These are phyloP conservation scores for Penicillium sp. DNA, from an alignment of 2,329 filamentous ascomycete species.

Conservation along the genomic window DNA sequence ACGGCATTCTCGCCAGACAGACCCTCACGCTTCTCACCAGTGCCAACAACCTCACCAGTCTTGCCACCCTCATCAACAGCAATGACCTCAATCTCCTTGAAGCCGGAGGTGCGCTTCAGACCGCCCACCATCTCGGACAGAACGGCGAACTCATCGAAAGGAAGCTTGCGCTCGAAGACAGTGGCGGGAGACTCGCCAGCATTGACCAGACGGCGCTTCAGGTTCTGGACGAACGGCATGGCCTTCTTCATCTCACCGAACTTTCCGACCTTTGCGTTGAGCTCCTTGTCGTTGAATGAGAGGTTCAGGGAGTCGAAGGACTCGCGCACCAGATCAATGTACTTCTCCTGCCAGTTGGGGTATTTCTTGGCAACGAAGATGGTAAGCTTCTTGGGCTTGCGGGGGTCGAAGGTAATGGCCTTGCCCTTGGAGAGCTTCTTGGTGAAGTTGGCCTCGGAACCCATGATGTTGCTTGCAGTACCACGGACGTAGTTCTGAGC, in stretches of 20 bases:
- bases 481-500: constrained; percentile 77
- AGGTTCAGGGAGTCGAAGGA: constrained; percentile 63
- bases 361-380: constrained; percentile 78
- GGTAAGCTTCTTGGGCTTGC: constrained; percentile 85
- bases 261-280: constrained; percentile 76
- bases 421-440: constrained; percentile 96
- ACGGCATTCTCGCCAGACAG: constrained; percentile 71
- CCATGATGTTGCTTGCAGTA: constrained; percentile 75
- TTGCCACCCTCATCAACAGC: constrained; percentile 61
- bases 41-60: constrained; percentile 43
- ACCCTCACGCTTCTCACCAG: constrained; percentile 55
- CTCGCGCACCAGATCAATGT: constrained; percentile 74
- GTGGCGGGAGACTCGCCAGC: constrained; percentile 62
- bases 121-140: constrained; percentile 74
- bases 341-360: constrained; percentile 88
- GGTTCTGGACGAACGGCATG: constrained; percentile 88
- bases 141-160: constrained; percentile 78
- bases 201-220: constrained; percentile 76
- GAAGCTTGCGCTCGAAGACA: constrained; percentile 79
- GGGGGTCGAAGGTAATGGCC: constrained; percentile 77
- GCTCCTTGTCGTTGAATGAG: constrained; percentile 72
- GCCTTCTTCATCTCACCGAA: constrained; percentile 84
- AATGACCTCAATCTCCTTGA: constrained; percentile 69
- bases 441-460: constrained; percentile 68
- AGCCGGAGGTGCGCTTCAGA: constrained; percentile 72